A percentile compares a stretch with the other conserved stretches of the same genome.
Conservation (phyloP, 495 filamentous ascomycete genomes). For the Lindgomyces ingoldianus region DNA sequence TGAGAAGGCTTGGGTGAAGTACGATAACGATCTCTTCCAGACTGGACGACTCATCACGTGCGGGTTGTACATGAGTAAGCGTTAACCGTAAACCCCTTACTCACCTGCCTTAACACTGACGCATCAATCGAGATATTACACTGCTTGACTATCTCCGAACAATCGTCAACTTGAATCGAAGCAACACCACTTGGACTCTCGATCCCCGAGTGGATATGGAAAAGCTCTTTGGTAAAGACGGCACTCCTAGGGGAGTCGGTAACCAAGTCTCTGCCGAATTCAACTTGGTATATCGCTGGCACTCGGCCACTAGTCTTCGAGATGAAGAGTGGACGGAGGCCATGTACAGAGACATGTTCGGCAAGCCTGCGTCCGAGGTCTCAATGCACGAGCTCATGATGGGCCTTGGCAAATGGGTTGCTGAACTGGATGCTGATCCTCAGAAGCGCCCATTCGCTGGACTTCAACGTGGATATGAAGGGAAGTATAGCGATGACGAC, state of each 20-base stretch:
- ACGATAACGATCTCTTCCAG: conserved; percentile 85
- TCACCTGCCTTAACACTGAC: conserved; percentile 56
- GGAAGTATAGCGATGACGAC: conserved; percentile 63
- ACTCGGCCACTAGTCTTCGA: conserved; percentile 69
- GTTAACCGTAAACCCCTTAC: conserved; percentile 39
- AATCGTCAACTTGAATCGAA: conserved; percentile 79
- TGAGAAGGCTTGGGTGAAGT: conserved; percentile 66
- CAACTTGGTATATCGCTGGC: conserved; percentile 76
- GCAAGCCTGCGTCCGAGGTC: conserved; percentile 57
- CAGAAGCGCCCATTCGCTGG: conserved; percentile 61
- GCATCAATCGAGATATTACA: conserved; percentile 82
- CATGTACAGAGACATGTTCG: conserved; percentile 60
- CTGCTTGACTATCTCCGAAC: conserved; percentile 82
- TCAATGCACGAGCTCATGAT: conserved; percentile 58
- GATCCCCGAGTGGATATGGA: conserved; percentile 67
- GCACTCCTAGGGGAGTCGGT: conserved; percentile 66
- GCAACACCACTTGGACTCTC: conserved; percentile 75
- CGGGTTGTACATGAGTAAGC: neutral
- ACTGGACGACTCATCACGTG: conserved; percentile 50
- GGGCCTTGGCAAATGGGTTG: conserved; percentile 63
- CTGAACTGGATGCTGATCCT: conserved; percentile 61
- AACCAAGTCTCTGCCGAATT: conserved; percentile 82
- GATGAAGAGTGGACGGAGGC: conserved; percentile 76
- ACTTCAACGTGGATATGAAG: conserved; percentile 60
- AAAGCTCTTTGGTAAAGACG: conserved; percentile 52